Percentiles rank a stretch among this genome's conserved stretches.
These are phyloP conservation scores for Rhexocercosporidium sp. DNA, from an alignment of 2,329 filamentous ascomycete genomes.

Conservation along the genomic window DNA sequence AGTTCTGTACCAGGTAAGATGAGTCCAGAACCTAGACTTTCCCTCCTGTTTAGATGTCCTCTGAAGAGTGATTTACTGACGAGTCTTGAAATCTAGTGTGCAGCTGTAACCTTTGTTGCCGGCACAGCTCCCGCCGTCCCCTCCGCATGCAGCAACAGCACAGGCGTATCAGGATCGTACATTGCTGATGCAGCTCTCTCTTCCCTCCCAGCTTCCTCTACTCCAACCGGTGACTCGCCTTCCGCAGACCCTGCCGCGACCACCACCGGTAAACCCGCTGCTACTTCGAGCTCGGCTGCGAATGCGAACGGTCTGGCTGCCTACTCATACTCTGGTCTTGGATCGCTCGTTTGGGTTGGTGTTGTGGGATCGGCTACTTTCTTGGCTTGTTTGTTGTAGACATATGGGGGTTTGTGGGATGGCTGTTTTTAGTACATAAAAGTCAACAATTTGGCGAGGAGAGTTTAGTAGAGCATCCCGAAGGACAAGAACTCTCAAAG, in stretches of 20 bases:
- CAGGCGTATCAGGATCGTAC: constrained; percentile 39
- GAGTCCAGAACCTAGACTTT: neutral
- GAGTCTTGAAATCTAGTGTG: constrained; percentile 49
- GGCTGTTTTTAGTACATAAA: neutral
- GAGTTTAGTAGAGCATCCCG: neutral
- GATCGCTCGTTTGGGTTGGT: constrained; percentile 24
- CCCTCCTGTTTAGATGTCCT: neutral
- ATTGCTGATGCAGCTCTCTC: constrained; percentile 25
- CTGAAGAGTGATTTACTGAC: neutral
- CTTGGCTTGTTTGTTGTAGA: constrained; percentile 26
- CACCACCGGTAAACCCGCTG: neutral
- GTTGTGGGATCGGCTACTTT: constrained; percentile 26
- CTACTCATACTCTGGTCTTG: constrained; percentile 16
- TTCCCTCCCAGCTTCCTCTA: constrained; percentile 22
- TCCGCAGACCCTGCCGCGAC: constrained; percentile 10
- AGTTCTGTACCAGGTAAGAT: constrained; percentile 57
- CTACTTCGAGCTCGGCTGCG: constrained; percentile 20
- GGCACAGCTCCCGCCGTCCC: constrained; percentile 41
- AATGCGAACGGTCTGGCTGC: constrained; percentile 4
- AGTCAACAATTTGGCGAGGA: neutral
- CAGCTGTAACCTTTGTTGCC: constrained; percentile 59
- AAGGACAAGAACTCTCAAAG: too few relatives aligned
- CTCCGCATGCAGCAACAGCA: constrained; percentile 48
- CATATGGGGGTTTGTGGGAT: neutral
- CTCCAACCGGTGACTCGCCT: constrained; percentile 14